Evolutionary conservation across 768 basidiomycete genomes (phyloP).

Genomic region (Lactifluus subvellereus): DNA sequence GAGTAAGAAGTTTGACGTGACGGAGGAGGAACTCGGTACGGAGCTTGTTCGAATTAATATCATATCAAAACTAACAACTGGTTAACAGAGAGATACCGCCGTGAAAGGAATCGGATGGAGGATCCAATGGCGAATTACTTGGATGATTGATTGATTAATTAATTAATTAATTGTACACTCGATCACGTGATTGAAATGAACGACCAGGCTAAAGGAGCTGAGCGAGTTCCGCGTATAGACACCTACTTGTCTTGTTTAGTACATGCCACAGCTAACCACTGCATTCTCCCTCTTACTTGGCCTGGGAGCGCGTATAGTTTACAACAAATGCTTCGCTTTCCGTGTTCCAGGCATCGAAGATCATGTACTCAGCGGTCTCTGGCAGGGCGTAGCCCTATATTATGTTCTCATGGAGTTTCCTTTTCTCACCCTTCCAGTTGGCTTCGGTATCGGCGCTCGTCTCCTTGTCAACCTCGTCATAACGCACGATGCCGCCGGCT

Average conservation of each 20-base stretch:
- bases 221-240: no score
- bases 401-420: slow-evolving; percentile 53
- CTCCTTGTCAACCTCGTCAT: slow-evolving; percentile 58
- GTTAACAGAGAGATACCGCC: slow-evolving; percentile 84
- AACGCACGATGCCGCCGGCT: slow-evolving; percentile 48
- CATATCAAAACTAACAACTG: slow-evolving; percentile 21
- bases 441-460: slow-evolving; percentile 52
- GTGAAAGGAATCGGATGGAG: slow-evolving; percentile 63
- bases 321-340: slow-evolving; percentile 51
- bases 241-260: background rate
- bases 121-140: slow-evolving; percentile 95
- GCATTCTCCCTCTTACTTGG: slow-evolving; percentile 68
- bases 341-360: slow-evolving; percentile 45
- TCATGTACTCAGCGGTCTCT: slow-evolving; percentile 60
- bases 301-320: slow-evolving; percentile 63
- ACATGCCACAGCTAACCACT: slow-evolving; percentile 42
- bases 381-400: slow-evolving; percentile 72
- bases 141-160: slow-evolving; percentile 40
- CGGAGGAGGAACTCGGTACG: slow-evolving; percentile 82
- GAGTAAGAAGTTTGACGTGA: slow-evolving; percentile 67
- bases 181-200: slow-evolving; percentile 23
- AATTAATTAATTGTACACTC: background rate
- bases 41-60: slow-evolving; percentile 19
- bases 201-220: background rate
- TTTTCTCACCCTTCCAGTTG: slow-evolving; percentile 50